Base-by-base conservation (phyloP, 345 rosid species). In the Luvunga scandens region DNA sequence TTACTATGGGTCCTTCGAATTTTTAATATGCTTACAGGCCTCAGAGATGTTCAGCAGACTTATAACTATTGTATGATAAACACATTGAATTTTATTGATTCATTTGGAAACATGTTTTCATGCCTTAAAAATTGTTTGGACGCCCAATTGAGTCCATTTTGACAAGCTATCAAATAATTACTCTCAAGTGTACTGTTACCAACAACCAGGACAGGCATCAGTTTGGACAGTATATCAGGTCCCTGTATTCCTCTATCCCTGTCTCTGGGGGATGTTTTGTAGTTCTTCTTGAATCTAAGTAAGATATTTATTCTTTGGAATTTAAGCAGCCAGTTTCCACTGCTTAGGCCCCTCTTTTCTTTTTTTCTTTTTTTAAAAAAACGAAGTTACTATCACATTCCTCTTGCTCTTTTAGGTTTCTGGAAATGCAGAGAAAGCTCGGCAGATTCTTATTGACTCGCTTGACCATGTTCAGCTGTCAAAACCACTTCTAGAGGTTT, bases 391-490 rank as follows among this genome's bases (percentile, higher is more conserved):
- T 34, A 22, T 45, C 2, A 4, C 19, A 21, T 28, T 56, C 13
- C 25, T 57, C 22, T 55, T 75, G 77, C 24, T 45, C 13, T 7
- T 8, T 56, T 75, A 97, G 98, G 93, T 86, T 74, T 84, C 88
- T 69, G 85, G 89, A 2, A 90, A 97, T 81, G 82, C 86, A 73
- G 94, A 90, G 77, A 97, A 91, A 79, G 96, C 98, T 56, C 86
- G 92, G 76, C 91, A 93, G 75, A 85, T 94, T 84, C 45, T 97
- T 33, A 84, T 73, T 64, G 87, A 89, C 81, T 97, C 95, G 28
- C 86, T 95, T 76, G 98, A 94, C 59, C 88, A 91, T 60, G 86
- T 92, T 27, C 99, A 90, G 77, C 87, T 89, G 33, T 90, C 97
- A 28, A 94, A 94, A 79, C 93, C 90, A 34, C 78, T 94, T 81